Evolutionary conservation across 169 alveolate species (phyloP).

Genomic region (Cryptosporidium ubiquitum): DNA sequence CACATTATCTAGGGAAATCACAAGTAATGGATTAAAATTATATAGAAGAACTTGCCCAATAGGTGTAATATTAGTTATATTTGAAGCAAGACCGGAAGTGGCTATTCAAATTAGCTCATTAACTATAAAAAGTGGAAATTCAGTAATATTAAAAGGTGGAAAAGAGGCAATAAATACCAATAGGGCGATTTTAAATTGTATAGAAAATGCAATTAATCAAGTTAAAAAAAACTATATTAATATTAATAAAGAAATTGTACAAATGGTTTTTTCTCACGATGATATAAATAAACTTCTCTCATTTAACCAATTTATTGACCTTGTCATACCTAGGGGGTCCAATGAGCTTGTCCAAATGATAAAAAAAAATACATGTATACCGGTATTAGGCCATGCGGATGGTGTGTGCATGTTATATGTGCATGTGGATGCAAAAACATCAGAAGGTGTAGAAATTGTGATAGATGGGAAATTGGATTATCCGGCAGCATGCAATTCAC

Average conservation of each 20-base stretch:
- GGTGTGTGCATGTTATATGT: conserved; percentile 82
- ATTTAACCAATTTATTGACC: conserved; percentile 78
- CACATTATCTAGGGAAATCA: conserved; percentile 70
- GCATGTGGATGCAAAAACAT: conserved; percentile 74
- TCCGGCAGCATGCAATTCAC: conserved; percentile 82
- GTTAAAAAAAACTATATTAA: conserved; percentile 12
- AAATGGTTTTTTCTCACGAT: conserved; percentile 78
- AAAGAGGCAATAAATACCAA: conserved; percentile 72
- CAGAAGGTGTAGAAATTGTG: conserved; percentile 75
- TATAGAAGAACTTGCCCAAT: conserved; percentile 79
- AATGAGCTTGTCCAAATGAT: conserved; percentile 77
- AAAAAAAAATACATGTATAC: conserved; percentile 77
- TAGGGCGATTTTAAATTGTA: conserved; percentile 8
- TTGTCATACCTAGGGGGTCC: conserved; percentile 83
- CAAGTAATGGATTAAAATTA: conserved; percentile 76
- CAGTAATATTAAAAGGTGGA: conserved; percentile 75
- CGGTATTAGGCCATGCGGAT: conserved; percentile 79
- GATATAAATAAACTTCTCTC: conserved; percentile 77
- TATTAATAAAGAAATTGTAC: conserved; percentile 43
- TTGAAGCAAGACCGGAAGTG: conserved; percentile 83
- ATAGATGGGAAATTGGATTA: conserved; percentile 81
- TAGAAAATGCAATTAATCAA: conserved; percentile 33
- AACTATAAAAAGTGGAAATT: conserved; percentile 79
- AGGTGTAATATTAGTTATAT: conserved; percentile 79
- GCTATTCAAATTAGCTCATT: conserved; percentile 80